phyloP scores from a whole-genome alignment of 1,139 yeast genomes.

The Spathaspora sp. region DNA sequence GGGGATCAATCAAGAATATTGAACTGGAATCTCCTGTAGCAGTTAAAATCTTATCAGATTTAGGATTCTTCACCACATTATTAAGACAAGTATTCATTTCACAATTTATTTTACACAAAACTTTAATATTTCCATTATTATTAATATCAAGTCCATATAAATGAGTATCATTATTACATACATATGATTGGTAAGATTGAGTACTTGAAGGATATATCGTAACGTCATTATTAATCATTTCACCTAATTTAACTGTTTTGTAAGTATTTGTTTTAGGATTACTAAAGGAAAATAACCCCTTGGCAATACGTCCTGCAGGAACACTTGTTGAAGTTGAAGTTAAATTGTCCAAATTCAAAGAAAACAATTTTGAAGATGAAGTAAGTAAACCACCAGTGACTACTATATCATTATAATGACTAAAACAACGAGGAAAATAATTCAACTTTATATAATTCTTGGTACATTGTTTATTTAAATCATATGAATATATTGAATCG shows the following conservation, averaged over 20 bases:
- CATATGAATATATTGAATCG: constrained; percentile 29
- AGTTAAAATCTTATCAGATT: constrained; percentile 27
- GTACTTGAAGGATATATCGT: constrained; percentile 45
- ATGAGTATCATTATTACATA: constrained; percentile 80
- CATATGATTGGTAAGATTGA: constrained; percentile 52
- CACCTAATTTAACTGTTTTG: constrained; percentile 64
- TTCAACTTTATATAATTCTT: constrained; percentile 44
- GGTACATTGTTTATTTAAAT: constrained; percentile 17
- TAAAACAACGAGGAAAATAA: constrained; percentile 68
- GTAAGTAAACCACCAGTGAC: constrained; percentile 72
- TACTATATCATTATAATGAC: constrained; percentile 51
- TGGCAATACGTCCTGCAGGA: constrained; percentile 23
- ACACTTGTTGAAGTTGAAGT: constrained; percentile 10
- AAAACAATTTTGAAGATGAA: constrained; percentile 25
- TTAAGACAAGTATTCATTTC: constrained; percentile 42
- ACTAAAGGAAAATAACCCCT: constrained; percentile 63
- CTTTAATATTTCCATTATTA: constrained; percentile 42
- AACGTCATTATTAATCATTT: constrained; percentile 83
- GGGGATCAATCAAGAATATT: constrained; percentile 39
- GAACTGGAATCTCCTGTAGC: constrained; percentile 44
- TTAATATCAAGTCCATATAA: constrained; percentile 64
- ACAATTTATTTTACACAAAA: constrained; percentile 32
- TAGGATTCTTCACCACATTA: constrained; percentile 36
- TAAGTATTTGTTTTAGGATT: constrained; percentile 47
- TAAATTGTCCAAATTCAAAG: constrained; percentile 28